Conservation (phyloP, 2,329 filamentous ascomycete species). For the Aspergillus sp. region DNA sequence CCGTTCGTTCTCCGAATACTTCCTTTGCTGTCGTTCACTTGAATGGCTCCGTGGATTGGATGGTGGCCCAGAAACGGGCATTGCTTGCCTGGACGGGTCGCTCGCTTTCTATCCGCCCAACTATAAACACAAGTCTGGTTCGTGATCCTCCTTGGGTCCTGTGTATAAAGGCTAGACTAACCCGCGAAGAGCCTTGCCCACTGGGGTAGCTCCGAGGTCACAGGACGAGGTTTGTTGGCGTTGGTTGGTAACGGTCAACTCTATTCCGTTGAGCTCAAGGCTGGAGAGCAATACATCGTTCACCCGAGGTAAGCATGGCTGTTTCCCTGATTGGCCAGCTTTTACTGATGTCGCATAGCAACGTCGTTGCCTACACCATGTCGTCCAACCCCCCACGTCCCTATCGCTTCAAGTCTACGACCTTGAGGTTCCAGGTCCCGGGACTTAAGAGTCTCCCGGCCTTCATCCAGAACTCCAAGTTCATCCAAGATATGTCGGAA, state of each 20-base stretch:
- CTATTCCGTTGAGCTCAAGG: conserved; percentile 77
- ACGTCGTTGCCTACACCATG: conserved; percentile 87
- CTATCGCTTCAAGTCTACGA: conserved; percentile 81
- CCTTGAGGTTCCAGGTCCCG: conserved; percentile 76
- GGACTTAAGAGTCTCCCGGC: conserved; percentile 59
- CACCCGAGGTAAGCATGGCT: conserved; percentile 65
- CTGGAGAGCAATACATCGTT: conserved; percentile 85
- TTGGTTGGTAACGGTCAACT: conserved; percentile 85
- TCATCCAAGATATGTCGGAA: conserved; percentile 71
- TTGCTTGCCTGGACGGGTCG: conserved; percentile 97
- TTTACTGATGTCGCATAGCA: conserved; percentile 51
- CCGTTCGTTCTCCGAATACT: conserved; percentile 81
- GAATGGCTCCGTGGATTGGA: conserved; percentile 94
- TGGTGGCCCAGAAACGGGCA: conserved; percentile 82
- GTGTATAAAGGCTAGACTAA: conserved; percentile 35
- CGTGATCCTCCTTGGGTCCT: conserved; percentile 11
- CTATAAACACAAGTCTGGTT: conserved; percentile 71
- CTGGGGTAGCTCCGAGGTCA: conserved; percentile 89
- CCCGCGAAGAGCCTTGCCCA: conserved; percentile 66
- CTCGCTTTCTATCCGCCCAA: conserved; percentile 73
- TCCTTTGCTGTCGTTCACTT: conserved; percentile 86
- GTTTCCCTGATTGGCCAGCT: neutral
- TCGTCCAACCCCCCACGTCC: conserved; percentile 73
- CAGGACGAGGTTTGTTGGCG: conserved; percentile 82
- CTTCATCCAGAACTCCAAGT: conserved; percentile 69